A percentile compares a stretch with the other conserved stretches of the same genome.
Conservation (phyloP, 805 yeast species). For the Ogataea glucozyma region DNA sequence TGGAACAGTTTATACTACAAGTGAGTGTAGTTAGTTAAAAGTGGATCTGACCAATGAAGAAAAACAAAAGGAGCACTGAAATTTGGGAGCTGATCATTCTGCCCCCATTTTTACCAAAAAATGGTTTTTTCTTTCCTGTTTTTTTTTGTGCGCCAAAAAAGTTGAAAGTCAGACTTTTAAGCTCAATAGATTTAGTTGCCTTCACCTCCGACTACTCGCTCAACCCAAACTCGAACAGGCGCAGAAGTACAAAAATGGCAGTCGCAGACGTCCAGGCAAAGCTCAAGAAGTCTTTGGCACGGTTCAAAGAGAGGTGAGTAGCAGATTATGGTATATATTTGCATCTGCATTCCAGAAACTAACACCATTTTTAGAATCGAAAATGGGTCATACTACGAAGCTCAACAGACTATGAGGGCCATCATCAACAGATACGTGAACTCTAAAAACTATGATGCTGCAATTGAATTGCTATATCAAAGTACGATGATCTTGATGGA, state of each 20-base stretch:
- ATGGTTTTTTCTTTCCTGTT: no score
- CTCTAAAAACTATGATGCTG: constrained; percentile 63
- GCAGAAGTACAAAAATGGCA: no score
- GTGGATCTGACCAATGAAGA: background rate
- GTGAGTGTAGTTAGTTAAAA: background rate
- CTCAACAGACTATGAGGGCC: constrained; percentile 91
- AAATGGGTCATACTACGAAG: constrained; percentile 84
- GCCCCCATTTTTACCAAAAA: no score
- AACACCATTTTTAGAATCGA: constrained; percentile 50
- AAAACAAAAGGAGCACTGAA: no score
- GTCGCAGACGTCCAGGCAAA: constrained; percentile 36
- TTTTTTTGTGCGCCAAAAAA: no score
- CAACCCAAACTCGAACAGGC: no score
- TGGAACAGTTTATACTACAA: constrained; percentile 21
- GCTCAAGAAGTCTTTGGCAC: constrained; percentile 57
- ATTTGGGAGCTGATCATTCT: no score
- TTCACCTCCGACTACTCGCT: no score
- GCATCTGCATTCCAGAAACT: background rate
- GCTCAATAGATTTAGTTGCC: no score
- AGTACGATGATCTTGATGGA: constrained; percentile 69
- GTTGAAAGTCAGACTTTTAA: no score
- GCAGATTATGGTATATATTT: background rate
- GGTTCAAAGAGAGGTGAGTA: constrained; percentile 53
- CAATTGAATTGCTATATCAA: constrained; percentile 69
- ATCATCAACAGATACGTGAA: constrained; percentile 83